These are phyloP conservation scores for Clitopilus passeckerianus DNA, from an alignment of 768 basidiomycete species.

Conservation along the genomic window DNA sequence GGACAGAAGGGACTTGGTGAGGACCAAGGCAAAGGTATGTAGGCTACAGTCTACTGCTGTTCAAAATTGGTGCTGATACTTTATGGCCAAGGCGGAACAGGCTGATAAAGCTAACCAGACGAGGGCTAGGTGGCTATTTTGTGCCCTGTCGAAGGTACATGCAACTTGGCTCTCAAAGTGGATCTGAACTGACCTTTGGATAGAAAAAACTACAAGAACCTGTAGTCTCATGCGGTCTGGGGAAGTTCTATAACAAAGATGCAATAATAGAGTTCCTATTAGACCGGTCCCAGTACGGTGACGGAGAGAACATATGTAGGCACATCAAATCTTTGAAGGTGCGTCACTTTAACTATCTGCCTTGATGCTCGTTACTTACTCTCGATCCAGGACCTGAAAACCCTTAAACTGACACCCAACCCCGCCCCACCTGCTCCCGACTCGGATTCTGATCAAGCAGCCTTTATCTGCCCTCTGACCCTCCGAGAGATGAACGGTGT, in stretches of 20 bases:
- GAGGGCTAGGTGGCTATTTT: constrained; percentile 86
- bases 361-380: not conserved
- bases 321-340: constrained; percentile 59
- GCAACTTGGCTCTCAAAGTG: not conserved
- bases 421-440: constrained; percentile 41
- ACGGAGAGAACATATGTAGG: constrained; percentile 89
- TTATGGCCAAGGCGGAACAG: constrained; percentile 56
- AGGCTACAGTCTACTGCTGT: not conserved
- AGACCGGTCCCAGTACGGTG: constrained; percentile 79
- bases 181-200: not conserved
- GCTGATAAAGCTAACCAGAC: constrained; percentile 90
- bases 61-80: not conserved
- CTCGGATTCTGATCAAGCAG: constrained; percentile 43
- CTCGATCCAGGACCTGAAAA: constrained; percentile 70
- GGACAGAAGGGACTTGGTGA: constrained; percentile 73
- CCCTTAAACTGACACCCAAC: constrained; percentile 76
- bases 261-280: constrained; percentile 87
- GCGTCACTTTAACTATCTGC: constrained; percentile 15
- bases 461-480: constrained; percentile 88
- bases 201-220: constrained; percentile 86
- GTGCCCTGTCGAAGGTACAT: constrained; percentile 89
- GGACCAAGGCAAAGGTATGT: constrained; percentile 60
- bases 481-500: constrained; percentile 93
- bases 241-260: constrained; percentile 96
- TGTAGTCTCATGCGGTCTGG: constrained; percentile 85